phyloP scores from a whole-genome alignment of 495 filamentous ascomycete species.

The Sporormia fimetaria region DNA sequence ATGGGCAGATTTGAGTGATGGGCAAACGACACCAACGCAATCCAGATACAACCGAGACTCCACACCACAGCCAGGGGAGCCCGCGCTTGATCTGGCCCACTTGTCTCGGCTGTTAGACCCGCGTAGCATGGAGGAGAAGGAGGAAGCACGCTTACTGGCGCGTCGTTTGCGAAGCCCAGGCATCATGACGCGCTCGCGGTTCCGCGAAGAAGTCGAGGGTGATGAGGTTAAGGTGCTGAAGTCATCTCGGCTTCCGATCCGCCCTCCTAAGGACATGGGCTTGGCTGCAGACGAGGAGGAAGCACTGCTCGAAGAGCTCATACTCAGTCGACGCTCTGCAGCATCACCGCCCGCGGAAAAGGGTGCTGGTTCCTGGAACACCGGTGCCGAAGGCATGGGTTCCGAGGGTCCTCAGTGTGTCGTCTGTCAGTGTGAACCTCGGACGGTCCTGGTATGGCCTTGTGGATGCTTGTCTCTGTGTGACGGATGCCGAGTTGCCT shows the following conservation, averaged over 20 bases:
- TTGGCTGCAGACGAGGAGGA: slow-evolving; percentile 64
- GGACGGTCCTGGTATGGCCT: slow-evolving; percentile 91
- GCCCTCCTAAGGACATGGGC: slow-evolving; percentile 1
- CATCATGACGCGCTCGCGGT: slow-evolving; percentile 75
- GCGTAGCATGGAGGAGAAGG: slow-evolving; percentile 58
- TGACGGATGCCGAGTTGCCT: slow-evolving; percentile 84
- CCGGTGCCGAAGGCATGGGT: slow-evolving; percentile 59
- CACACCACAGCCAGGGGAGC: slow-evolving; percentile 47
- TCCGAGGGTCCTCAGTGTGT: slow-evolving; percentile 77
- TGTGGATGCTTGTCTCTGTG: slow-evolving; percentile 89
- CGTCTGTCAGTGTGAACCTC: slow-evolving; percentile 76
- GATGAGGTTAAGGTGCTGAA: slow-evolving; percentile 57
- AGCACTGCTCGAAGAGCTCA: slow-evolving; percentile 66
- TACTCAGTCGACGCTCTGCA: slow-evolving; percentile 48
- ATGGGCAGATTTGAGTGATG: slow-evolving; percentile 38
- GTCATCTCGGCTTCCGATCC: slow-evolving; percentile 34
- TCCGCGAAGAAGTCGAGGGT: slow-evolving; percentile 50
- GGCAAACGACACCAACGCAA: slow-evolving; percentile 70
- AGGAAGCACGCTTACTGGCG: slow-evolving; percentile 72
- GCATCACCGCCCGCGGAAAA: slow-evolving; percentile 12
- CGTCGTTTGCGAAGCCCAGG: slow-evolving; percentile 58
- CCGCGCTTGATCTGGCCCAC: slow-evolving; percentile 51
- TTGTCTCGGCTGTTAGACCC: slow-evolving; percentile 80
- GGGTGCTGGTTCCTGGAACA: slow-evolving; percentile 43
- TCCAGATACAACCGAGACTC: slow-evolving; percentile 31